Evolutionary conservation across 2,329 filamentous ascomycete genomes (phyloP).

Genomic region (Catunica adiposa): DNA sequence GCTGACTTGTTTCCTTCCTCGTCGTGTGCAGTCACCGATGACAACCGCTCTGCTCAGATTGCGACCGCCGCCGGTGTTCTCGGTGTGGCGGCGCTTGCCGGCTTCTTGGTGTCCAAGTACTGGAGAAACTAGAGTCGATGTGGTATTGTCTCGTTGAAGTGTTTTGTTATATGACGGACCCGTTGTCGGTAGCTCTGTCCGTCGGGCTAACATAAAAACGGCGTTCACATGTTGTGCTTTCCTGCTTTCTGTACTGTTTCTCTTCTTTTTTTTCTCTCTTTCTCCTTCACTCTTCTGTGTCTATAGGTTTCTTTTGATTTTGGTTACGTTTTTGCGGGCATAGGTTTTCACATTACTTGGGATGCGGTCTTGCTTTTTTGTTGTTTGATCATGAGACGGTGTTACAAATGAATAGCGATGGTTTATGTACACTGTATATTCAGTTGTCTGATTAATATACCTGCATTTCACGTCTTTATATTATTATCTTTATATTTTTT

Average conservation of each 20-base stretch:
- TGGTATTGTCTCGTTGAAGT: slow-evolving; percentile 2
- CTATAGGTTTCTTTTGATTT: slow-evolving; percentile 11
- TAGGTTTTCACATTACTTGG: slow-evolving; percentile 7
- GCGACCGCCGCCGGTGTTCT: slow-evolving; percentile 22
- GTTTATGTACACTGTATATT: not conserved
- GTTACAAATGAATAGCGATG: slow-evolving; percentile 4
- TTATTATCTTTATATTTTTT: too few species aligned
- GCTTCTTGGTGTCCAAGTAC: slow-evolving; percentile 18
- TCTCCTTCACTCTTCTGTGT: slow-evolving; percentile 5
- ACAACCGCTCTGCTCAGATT: slow-evolving; percentile 19
- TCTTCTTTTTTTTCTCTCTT: slow-evolving; percentile 2
- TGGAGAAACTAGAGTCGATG: slow-evolving; percentile 8
- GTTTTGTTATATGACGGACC: slow-evolving; percentile 2
- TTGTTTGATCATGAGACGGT: slow-evolving; percentile 15
- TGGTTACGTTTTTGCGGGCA: slow-evolving; percentile 10
- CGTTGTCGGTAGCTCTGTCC: not conserved
- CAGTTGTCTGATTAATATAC: not conserved
- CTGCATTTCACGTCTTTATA: not conserved
- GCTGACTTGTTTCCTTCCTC: slow-evolving; percentile 2
- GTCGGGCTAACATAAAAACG: slow-evolving; percentile 6
- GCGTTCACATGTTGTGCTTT: slow-evolving; percentile 5
- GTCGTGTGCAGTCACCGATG: slow-evolving; percentile 20
- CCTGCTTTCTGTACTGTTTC: not conserved
- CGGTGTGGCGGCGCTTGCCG: slow-evolving; percentile 25
- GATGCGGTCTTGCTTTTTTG: slow-evolving; percentile 6